These are phyloP conservation scores for Ophiostoma piceae DNA, from an alignment of 2,329 filamentous ascomycete genomes.

Conservation along the genomic window DNA sequence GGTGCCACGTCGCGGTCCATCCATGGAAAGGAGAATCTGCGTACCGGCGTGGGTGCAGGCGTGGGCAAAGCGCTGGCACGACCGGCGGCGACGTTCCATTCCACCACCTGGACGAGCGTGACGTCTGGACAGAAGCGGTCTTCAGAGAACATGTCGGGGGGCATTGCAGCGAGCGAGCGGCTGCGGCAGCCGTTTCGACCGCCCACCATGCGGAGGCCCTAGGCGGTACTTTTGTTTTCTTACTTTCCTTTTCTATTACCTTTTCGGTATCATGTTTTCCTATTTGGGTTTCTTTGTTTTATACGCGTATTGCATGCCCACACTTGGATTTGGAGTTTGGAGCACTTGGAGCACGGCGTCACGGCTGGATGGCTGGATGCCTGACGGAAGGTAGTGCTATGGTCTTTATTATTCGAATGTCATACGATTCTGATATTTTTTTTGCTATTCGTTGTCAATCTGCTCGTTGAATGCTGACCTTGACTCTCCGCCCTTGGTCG, in stretches of 20 bases:
- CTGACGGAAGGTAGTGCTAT: neutral
- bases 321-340: neutral
- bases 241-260: too few relatives aligned
- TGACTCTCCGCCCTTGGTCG: too few relatives aligned
- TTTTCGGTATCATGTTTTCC: neutral
- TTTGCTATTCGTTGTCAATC: too few relatives aligned
- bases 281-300: neutral
- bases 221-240: neutral
- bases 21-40: constrained; percentile 18
- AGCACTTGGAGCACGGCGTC: neutral
- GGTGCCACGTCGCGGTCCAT: neutral
- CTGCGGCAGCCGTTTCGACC: constrained; percentile 54
- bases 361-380: too few relatives aligned
- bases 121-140: constrained; percentile 16
- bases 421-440: too few relatives aligned
- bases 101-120: constrained; percentile 40
- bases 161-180: constrained; percentile 44
- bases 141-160: neutral
- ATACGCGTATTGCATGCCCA: neutral
- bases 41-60: too few relatives aligned
- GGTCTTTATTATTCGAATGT: too few relatives aligned
- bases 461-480: too few relatives aligned
- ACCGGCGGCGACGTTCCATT: constrained; percentile 46
- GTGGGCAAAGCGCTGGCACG: constrained; percentile 25
- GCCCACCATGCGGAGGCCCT: constrained; percentile 45